A percentile compares a stretch with the other conserved stretches of the same genome.
These are phyloP conservation scores for Mucor velutinosus DNA, from an alignment of 371 early-diverging fungal species.

Conservation along the genomic window DNA sequence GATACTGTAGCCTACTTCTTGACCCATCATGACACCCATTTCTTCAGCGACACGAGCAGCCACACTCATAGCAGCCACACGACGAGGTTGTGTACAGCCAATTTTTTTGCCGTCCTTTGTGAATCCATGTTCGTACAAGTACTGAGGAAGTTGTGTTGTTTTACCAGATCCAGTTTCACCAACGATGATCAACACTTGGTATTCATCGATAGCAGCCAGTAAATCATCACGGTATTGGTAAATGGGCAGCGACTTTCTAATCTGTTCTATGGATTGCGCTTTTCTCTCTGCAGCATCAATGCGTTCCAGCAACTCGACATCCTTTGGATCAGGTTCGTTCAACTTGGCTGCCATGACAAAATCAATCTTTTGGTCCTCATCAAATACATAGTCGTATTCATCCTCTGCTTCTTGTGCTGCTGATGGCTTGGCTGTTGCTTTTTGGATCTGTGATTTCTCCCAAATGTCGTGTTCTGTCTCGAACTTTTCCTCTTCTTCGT, in stretches of 20 bases:
- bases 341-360: constrained; percentile 83
- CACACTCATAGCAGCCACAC: constrained; percentile 99
- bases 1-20: constrained; percentile 97
- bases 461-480: constrained; percentile 94
- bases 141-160: constrained; percentile 99
- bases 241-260: constrained; percentile 92
- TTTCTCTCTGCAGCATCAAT: constrained; percentile 74
- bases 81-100: constrained; percentile 99
- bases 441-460: constrained; percentile 86
- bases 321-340: constrained; percentile 57
- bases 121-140: constrained; percentile 94
- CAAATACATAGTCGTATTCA: constrained; percentile 94
- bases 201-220: constrained; percentile 81
- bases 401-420: constrained; percentile 55
- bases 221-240: constrained; percentile 82
- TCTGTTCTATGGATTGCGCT: constrained; percentile 80
- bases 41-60: constrained; percentile 97
- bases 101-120: constrained; percentile 87
- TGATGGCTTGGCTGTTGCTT: constrained; percentile 54
- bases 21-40: constrained; percentile 90
- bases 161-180: constrained; percentile 99
- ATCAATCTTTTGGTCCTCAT: constrained; percentile 89
- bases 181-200: constrained; percentile 90
- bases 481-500: constrained; percentile 81
- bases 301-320: constrained; percentile 60